phyloP scores from a whole-genome alignment of 495 filamentous ascomycete genomes.

The Lasiosphaeria hispida region DNA sequence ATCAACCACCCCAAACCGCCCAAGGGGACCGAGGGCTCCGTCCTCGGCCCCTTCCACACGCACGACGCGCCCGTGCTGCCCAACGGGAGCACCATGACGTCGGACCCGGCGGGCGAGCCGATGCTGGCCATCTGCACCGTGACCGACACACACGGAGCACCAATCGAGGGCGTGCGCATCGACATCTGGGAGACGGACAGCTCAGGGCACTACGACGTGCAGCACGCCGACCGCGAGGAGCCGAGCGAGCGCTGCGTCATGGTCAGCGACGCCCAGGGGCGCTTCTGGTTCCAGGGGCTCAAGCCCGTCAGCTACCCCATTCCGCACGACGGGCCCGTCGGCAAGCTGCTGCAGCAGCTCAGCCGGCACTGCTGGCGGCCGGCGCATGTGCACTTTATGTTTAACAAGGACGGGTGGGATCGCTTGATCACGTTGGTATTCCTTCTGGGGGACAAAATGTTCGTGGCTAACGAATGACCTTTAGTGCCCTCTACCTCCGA shows the following conservation, averaged over 20 bases:
- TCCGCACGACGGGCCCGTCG: conserved; percentile 86
- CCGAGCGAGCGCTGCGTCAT: conserved; percentile 83
- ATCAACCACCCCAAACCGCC: conserved; percentile 89
- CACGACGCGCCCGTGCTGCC: conserved; percentile 71
- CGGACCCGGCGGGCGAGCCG: conserved; percentile 66
- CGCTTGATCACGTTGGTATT: conserved; percentile 74
- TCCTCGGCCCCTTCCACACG: conserved; percentile 92
- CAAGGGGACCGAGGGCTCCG: conserved; percentile 76
- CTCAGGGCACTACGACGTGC: conserved; percentile 85
- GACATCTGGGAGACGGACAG: conserved; percentile 96
- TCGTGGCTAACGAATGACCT: conserved; percentile 3
- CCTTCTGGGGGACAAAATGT: background rate
- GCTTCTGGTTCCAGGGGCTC: conserved; percentile 88
- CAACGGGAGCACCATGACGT: conserved; percentile 67
- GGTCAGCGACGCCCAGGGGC: conserved; percentile 63
- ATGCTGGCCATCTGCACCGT: conserved; percentile 77
- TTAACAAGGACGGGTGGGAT: conserved; percentile 79
- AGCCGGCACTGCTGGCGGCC: conserved; percentile 78
- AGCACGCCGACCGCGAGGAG: conserved; percentile 64
- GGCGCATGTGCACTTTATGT: conserved; percentile 94
- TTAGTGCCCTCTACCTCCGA: conserved; percentile 74
- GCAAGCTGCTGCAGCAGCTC: conserved; percentile 67
- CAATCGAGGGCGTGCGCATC: conserved; percentile 68
- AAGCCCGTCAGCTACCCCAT: conserved; percentile 88
- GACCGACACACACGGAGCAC: conserved; percentile 63